Conservation (phyloP, 768 basidiomycete species). For the Tricholomella constricta region DNA sequence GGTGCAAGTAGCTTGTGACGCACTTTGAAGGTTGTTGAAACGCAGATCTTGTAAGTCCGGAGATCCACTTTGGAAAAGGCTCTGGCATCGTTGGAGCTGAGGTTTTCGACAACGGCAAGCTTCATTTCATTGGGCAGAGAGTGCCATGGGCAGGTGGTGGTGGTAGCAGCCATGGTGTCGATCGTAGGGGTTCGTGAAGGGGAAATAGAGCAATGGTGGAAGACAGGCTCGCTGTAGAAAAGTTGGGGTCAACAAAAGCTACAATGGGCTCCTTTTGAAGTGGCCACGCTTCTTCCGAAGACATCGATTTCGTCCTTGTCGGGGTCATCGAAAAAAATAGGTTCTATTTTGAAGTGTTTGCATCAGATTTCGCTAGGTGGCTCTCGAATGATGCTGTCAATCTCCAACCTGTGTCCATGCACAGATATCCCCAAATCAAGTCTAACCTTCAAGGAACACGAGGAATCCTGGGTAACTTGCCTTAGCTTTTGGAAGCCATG, state of each 20-base stretch:
- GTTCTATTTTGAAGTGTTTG: constrained; percentile 17
- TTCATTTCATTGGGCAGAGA: constrained; percentile 68
- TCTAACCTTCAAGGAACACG: not conserved
- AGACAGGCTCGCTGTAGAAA: not conserved
- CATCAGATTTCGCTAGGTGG: constrained; percentile 13
- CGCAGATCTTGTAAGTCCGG: constrained; percentile 52
- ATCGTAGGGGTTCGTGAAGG: constrained; percentile 10
- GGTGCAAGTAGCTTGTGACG: constrained; percentile 16
- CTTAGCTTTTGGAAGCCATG: constrained; percentile 5
- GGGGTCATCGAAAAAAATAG: constrained; percentile 22
- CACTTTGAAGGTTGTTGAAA: constrained; percentile 64
- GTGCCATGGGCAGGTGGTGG: constrained; percentile 45
- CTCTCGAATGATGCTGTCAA: constrained; percentile 21
- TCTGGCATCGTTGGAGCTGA: constrained; percentile 46
- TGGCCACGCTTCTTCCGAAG: constrained; percentile 25
- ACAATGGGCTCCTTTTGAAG: constrained; percentile 14
- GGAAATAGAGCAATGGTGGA: not conserved
- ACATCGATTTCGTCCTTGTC: constrained; percentile 39
- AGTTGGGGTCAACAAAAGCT: not conserved
- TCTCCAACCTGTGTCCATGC: constrained; percentile 13
- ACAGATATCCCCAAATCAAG: constrained; percentile 9
- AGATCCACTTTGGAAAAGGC: constrained; percentile 52
- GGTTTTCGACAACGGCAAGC: constrained; percentile 53
- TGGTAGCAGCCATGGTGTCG: constrained; percentile 17
- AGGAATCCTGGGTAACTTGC: constrained; percentile 1